Conservation (phyloP, 208 protist species). For the Leishmania tarentolae region DNA sequence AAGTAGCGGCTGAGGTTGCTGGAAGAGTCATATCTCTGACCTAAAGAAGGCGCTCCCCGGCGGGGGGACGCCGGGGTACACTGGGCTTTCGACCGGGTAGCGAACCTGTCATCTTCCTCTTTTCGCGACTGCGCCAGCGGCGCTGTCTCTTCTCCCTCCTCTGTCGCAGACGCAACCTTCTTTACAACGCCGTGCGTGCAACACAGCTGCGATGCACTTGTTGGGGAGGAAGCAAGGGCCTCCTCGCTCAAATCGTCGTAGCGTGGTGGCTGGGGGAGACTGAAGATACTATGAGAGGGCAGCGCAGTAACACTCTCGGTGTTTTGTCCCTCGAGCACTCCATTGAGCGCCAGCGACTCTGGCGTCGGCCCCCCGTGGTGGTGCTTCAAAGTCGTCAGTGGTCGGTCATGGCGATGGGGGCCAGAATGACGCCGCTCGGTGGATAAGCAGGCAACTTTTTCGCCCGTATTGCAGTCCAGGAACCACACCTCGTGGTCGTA, state of each 20-base stretch:
- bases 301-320: background rate
- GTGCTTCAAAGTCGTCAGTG: background rate
- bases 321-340: background rate
- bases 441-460: slow-evolving; percentile 42
- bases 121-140: background rate
- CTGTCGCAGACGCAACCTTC: background rate
- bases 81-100: background rate
- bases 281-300: background rate
- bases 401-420: background rate
- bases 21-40: background rate
- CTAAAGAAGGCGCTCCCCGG: background rate
- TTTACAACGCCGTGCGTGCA: background rate
- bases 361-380: too few species aligned
- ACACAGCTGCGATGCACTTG: background rate
- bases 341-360: background rate
- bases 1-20: background rate
- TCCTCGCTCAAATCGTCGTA: background rate
- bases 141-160: background rate
- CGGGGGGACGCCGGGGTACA: background rate
- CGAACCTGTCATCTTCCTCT: too few species aligned
- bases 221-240: background rate
- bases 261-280: background rate
- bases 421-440: slow-evolving; percentile 43
- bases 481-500: slow-evolving; percentile 59
- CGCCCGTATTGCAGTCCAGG: slow-evolving; percentile 32